Percentiles rank a stretch among this genome's conserved stretches.
These are phyloP conservation scores for Phytophthora fragariae DNA, from an alignment of 352 stramenopile species.

Conservation along the genomic window DNA sequence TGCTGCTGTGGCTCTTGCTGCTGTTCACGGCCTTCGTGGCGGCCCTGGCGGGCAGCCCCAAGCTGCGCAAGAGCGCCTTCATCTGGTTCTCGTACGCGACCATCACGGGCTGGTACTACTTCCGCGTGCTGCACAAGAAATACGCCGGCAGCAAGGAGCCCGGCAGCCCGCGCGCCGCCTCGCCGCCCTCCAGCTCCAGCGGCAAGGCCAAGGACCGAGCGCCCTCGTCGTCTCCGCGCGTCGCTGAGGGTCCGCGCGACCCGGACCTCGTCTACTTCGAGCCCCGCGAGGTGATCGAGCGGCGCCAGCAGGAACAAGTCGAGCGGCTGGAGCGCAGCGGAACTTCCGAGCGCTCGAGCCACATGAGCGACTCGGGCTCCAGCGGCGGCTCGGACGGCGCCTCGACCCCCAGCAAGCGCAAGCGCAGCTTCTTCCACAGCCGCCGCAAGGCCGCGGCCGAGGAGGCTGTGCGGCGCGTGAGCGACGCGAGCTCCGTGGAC, in stretches of 20 bases:
- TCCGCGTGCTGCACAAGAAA: conserved; percentile 77
- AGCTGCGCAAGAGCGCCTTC: conserved; percentile 68
- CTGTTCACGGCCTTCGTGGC: conserved; percentile 49
- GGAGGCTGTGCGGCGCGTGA: conserved; percentile 48
- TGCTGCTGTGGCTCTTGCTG: conserved; percentile 49
- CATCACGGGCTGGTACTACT: conserved; percentile 89
- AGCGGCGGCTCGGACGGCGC: conserved; percentile 52
- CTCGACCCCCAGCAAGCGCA: conserved; percentile 41
- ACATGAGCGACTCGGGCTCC: conserved; percentile 60
- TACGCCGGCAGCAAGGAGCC: conserved; percentile 32
- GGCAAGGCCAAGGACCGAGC: background rate
- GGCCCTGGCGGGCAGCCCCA: conserved; percentile 54
- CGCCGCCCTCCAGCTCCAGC: conserved; percentile 17
- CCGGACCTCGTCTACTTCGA: conserved; percentile 63
- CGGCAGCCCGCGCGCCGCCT: conserved; percentile 27
- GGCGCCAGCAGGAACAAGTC: conserved; percentile 36
- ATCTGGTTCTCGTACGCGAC: conserved; percentile 81
- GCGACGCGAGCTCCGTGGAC: conserved; percentile 35
- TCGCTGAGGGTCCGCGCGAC: conserved; percentile 12
- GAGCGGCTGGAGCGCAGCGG: conserved; percentile 40
- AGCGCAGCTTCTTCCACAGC: conserved; percentile 53
- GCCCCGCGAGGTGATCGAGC: conserved; percentile 44
- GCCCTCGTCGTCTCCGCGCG: background rate
- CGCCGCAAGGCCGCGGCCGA: conserved; percentile 46
- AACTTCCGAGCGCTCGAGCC: conserved; percentile 55